Percentiles rank a stretch among this genome's conserved stretches.
Conservation (phyloP, 2,329 filamentous ascomycete genomes). For the Neocucurbitaria cava region DNA sequence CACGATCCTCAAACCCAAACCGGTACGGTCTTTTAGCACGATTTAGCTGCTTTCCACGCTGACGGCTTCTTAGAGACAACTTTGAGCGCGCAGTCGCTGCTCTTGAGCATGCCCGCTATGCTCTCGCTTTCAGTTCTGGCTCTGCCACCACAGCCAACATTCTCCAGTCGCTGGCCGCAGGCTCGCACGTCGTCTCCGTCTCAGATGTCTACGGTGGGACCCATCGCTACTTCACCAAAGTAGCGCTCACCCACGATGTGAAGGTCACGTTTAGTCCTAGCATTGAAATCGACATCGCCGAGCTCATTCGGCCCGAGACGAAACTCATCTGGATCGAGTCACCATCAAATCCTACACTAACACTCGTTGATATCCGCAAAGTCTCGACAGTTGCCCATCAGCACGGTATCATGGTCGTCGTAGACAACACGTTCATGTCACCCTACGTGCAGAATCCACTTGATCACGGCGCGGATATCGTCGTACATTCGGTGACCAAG, state of each 20-base stretch:
- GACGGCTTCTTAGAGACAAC: conserved; percentile 67
- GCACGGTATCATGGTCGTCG: conserved; percentile 92
- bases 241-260: conserved; percentile 91
- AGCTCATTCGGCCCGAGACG: conserved; percentile 86
- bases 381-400: conserved; percentile 84
- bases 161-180: conserved; percentile 87
- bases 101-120: conserved; percentile 90
- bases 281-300: conserved; percentile 86
- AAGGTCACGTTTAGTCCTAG: conserved; percentile 92
- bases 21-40: conserved; percentile 51
- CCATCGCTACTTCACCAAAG: conserved; percentile 98
- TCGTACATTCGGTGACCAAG: conserved; percentile 96
- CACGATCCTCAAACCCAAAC: conserved; percentile 92
- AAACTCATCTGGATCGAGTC: conserved; percentile 97
- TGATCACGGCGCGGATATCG: conserved; percentile 93
- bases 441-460: conserved; percentile 97
- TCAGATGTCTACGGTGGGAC: conserved; percentile 98
- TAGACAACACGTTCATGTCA: conserved; percentile 98
- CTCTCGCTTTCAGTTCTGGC: conserved; percentile 92
- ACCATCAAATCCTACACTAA: conserved; percentile 92
- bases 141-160: conserved; percentile 93
- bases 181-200: conserved; percentile 93
- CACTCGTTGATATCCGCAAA: conserved; percentile 89
- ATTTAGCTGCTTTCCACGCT: conserved; percentile 4
- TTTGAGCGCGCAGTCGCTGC: conserved; percentile 92